Conservation (phyloP, 371 early-diverging fungal genomes). For the Mucor irregularis region DNA sequence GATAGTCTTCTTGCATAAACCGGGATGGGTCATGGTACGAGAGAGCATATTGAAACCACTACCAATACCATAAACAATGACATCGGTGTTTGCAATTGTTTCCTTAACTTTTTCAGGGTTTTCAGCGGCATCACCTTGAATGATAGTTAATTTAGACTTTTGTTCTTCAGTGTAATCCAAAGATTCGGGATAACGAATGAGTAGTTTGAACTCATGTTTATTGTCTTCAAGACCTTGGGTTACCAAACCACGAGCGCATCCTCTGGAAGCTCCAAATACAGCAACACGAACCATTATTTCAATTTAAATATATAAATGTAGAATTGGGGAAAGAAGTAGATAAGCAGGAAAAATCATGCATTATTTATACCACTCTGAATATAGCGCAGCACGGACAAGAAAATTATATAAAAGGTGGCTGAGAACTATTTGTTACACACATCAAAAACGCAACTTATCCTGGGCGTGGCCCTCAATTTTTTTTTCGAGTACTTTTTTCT, state of each 20-base stretch:
- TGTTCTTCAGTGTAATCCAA: constrained; percentile 38
- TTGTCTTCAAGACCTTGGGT: constrained; percentile 33
- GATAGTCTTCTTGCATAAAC: constrained; percentile 17
- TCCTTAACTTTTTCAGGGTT: constrained; percentile 13
- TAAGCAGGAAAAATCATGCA: not conserved
- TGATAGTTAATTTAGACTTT: constrained; percentile 25
- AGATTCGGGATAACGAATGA: constrained; percentile 36
- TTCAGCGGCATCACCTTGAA: constrained; percentile 40
- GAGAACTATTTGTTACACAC: not conserved
- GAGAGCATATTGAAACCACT: constrained; percentile 14
- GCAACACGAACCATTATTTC: constrained; percentile 18
- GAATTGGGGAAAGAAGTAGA: not conserved
- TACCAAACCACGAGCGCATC: constrained; percentile 33
- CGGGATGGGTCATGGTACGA: constrained; percentile 8
- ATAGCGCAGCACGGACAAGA: too few relatives aligned
- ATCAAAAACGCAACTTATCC: too few relatives aligned
- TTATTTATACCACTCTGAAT: not conserved
- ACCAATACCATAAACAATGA: constrained; percentile 22
- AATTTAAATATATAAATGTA: not conserved
- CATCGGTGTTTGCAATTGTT: constrained; percentile 15
- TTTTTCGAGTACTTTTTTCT: too few relatives aligned
- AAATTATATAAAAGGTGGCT: too few relatives aligned
- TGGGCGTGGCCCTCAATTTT: too few relatives aligned
- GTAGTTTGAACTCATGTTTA: constrained; percentile 26
- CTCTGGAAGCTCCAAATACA: constrained; percentile 29